Conservation (phyloP, 108 stramenopile species). For the Parietichytrium sp. region DNA sequence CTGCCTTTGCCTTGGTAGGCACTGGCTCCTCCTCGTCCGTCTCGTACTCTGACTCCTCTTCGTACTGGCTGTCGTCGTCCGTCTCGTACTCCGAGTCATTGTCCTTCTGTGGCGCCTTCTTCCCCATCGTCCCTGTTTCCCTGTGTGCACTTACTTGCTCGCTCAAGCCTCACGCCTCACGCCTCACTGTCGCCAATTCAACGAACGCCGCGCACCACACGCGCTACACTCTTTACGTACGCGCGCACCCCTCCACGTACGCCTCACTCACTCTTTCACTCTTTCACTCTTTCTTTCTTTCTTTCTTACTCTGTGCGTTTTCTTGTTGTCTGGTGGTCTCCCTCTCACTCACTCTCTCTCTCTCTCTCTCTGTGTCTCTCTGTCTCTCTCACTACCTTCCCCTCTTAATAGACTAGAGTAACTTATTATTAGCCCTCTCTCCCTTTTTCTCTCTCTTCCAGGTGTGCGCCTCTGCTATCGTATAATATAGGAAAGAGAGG, state of each 20-base stretch:
- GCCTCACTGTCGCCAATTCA: not conserved
- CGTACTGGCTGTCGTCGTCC: not conserved
- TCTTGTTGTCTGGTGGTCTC: no score
- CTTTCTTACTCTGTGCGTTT: no score
- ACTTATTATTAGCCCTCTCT: no score
- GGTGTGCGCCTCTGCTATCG: no score
- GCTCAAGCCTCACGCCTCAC: not conserved
- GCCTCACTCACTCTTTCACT: not conserved
- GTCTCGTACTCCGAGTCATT: slow-evolving; percentile 34
- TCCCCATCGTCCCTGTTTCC: not conserved
- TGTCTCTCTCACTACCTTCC: not conserved
- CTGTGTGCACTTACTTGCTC: not conserved
- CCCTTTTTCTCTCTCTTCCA: no score
- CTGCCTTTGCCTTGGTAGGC: no score
- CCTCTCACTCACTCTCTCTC: not conserved
- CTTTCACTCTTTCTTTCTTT: not conserved
- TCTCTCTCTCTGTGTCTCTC: not conserved
- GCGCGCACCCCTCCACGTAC: not conserved
- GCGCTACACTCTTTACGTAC: not conserved
- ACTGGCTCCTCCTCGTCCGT: slow-evolving; percentile 26
- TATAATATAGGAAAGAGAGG: no score
- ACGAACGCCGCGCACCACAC: not conserved
- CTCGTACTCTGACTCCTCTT: not conserved
- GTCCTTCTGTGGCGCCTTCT: not conserved
- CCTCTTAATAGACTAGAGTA: not conserved